phyloP scores from a whole-genome alignment of 1,284 basidiomycete genomes.

The Irpex rosettiformis region DNA sequence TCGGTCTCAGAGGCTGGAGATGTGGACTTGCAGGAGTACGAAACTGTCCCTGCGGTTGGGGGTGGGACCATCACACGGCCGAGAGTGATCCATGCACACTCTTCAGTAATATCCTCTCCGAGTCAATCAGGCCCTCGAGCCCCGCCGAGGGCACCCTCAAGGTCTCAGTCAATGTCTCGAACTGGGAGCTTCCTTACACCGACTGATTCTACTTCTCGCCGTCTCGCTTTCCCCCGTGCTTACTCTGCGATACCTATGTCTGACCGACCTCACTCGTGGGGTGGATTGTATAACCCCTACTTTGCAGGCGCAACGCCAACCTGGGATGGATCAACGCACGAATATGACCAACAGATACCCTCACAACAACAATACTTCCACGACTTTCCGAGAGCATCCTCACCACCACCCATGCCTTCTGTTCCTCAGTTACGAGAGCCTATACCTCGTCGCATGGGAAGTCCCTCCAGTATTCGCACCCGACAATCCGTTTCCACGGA shows the following conservation, averaged over 20 bases:
- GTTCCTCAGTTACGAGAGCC: constrained; percentile 24
- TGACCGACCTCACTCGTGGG: constrained; percentile 19
- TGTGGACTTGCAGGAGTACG: constrained; percentile 29
- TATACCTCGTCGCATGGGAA: constrained; percentile 25
- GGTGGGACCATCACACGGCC: constrained; percentile 63
- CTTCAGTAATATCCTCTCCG: constrained; percentile 29
- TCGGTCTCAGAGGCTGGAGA: constrained; percentile 26
- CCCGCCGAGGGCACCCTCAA: constrained; percentile 10
- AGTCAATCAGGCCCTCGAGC: constrained; percentile 13
- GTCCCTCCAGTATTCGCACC: constrained; percentile 29
- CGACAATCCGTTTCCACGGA: constrained; percentile 30
- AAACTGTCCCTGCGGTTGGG: constrained; percentile 57
- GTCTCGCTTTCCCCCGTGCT: not conserved
- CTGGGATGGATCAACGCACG: constrained; percentile 16
- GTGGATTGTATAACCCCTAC: constrained; percentile 29
- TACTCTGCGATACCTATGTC: constrained; percentile 4
- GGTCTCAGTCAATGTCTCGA: constrained; percentile 8
- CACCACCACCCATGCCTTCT: constrained; percentile 6
- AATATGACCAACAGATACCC: constrained; percentile 12
- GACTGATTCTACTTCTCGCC: not conserved
- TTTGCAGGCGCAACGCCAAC: constrained; percentile 26
- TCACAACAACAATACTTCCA: constrained; percentile 1
- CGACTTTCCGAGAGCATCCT: constrained; percentile 12
- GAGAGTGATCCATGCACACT: constrained; percentile 58
- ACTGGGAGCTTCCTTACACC: not conserved